Percentiles rank a stretch among this genome's conserved stretches.
Conservation (phyloP, 768 basidiomycete species). For the Gloeophyllum trabeum region DNA sequence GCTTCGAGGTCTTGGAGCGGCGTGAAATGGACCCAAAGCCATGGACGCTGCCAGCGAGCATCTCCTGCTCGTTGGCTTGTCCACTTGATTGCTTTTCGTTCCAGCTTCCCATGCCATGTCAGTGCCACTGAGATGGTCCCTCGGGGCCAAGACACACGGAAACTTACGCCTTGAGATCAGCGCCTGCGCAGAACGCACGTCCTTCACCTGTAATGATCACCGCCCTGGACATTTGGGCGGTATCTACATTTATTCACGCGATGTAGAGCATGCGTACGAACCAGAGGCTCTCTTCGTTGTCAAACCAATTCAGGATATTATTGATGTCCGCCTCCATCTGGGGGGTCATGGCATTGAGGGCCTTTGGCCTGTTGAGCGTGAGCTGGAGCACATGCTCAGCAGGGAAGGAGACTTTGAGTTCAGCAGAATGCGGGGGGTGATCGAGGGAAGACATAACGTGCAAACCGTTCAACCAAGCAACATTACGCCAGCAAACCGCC, state of each 20-base stretch:
- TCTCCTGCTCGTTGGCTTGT: conserved; percentile 30
- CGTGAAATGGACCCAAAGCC: conserved; percentile 72
- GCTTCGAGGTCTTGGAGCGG: conserved; percentile 48
- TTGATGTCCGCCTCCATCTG: conserved; percentile 43
- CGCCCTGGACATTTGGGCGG: conserved; percentile 37
- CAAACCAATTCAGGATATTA: conserved; percentile 58
- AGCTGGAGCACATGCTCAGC: conserved; percentile 40
- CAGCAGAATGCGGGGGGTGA: conserved; percentile 20
- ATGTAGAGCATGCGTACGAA: conserved; percentile 20
- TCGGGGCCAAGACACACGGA: conserved; percentile 24
- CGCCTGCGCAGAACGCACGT: conserved; percentile 68
- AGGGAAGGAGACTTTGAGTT: conserved; percentile 30
- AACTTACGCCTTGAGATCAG: conserved; percentile 70
- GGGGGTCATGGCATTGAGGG: conserved; percentile 66
- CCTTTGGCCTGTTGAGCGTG: conserved; percentile 55
- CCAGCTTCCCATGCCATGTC: conserved; percentile 36
- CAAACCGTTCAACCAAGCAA: neutral
- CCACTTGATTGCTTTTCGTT: conserved; percentile 36
- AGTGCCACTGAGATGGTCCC: conserved; percentile 1
- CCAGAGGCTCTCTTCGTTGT: conserved; percentile 64
- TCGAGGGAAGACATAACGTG: neutral
- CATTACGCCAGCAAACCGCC: neutral
- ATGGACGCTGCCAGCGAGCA: conserved; percentile 25
- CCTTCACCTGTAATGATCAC: conserved; percentile 66
- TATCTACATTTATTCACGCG: conserved; percentile 1